Conservation (phyloP, 257 asterid species). For the Jacaranda mimosifolia region DNA sequence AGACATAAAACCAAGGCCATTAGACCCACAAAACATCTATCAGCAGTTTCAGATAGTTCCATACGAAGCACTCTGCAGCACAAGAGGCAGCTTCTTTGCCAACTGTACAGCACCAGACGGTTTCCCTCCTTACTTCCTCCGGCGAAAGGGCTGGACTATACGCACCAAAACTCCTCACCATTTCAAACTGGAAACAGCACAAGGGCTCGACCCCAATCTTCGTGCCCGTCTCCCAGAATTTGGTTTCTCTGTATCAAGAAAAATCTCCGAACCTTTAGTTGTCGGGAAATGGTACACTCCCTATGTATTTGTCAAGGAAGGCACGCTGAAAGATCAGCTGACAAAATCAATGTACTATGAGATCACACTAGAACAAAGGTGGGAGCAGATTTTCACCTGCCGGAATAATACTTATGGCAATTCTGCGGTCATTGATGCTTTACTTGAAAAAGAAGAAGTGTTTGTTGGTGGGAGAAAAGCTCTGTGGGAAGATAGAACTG, state of each 20-base stretch:
- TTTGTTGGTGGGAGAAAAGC: conserved; percentile 44
- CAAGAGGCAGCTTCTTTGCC: conserved; percentile 34
- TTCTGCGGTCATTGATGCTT: conserved; percentile 43
- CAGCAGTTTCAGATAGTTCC: conserved; percentile 54
- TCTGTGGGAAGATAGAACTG: conserved; percentile 42
- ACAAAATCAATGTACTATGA: conserved; percentile 53
- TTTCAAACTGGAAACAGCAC: conserved; percentile 41
- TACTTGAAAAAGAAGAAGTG: conserved; percentile 45
- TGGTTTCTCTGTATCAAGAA: neutral
- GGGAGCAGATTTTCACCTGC: conserved; percentile 57
- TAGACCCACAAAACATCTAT: conserved; percentile 55
- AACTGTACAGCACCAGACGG: conserved; percentile 48
- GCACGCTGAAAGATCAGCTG: conserved; percentile 48
- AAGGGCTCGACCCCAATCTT: conserved; percentile 46
- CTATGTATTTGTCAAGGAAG: conserved; percentile 62
- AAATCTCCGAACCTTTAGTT: neutral
- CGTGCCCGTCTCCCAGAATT: conserved; percentile 45
- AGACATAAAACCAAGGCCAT: conserved; percentile 59
- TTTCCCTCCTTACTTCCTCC: conserved; percentile 51
- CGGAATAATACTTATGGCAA: conserved; percentile 21
- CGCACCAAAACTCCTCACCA: conserved; percentile 37
- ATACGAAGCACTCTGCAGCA: conserved; percentile 6
- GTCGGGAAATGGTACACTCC: conserved; percentile 76
- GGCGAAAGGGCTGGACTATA: conserved; percentile 54
- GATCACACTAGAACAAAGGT: conserved; percentile 61